phyloP scores from a whole-genome alignment of 352 stramenopile species.

The Elongisporangium anandrum region DNA sequence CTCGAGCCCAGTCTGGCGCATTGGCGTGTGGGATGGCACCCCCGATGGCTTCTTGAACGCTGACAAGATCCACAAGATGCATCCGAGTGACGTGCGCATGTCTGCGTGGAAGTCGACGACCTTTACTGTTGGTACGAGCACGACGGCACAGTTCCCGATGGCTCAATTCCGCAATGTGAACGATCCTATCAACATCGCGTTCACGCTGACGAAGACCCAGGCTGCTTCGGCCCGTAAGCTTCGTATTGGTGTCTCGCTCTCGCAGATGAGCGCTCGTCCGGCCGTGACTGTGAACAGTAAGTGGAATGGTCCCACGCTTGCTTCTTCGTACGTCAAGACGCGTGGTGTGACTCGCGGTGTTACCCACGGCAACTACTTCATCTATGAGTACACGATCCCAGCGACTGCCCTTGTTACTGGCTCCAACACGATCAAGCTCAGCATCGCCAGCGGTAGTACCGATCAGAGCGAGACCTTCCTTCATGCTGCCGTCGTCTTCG shows the following conservation, averaged over 20 bases:
- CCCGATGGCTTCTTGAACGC: slow-evolving; percentile 45
- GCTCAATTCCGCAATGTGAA: slow-evolving; percentile 47
- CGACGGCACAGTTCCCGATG: slow-evolving; percentile 31
- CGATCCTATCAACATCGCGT: slow-evolving; percentile 36
- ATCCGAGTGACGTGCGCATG: slow-evolving; percentile 50
- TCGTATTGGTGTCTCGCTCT: slow-evolving; percentile 36
- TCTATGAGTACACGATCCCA: slow-evolving; percentile 46
- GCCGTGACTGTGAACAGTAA: slow-evolving; percentile 37
- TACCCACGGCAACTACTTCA: slow-evolving; percentile 38
- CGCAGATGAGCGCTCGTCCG: slow-evolving; percentile 34
- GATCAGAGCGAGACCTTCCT: slow-evolving; percentile 34
- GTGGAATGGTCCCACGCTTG: slow-evolving; percentile 24
- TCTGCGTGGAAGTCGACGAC: slow-evolving; percentile 15
- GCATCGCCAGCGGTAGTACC: slow-evolving; percentile 38
- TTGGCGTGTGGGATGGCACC: slow-evolving; percentile 46
- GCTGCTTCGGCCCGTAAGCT: slow-evolving; percentile 21
- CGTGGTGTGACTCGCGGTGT: slow-evolving; percentile 43
- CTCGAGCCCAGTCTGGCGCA: slow-evolving; percentile 32
- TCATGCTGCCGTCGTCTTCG: slow-evolving; percentile 41
- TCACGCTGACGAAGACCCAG: slow-evolving; percentile 27
- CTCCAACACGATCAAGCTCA: slow-evolving; percentile 26
- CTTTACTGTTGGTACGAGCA: slow-evolving; percentile 25
- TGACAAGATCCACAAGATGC: slow-evolving; percentile 48
- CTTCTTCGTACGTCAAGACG: slow-evolving; percentile 30
- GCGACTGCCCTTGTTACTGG: slow-evolving; percentile 24